A percentile compares a stretch with the other conserved stretches of the same genome.
Evolutionary conservation across 1,139 yeast genomes (phyloP).

Genomic region (Yamadazyma membranifaciens): DNA sequence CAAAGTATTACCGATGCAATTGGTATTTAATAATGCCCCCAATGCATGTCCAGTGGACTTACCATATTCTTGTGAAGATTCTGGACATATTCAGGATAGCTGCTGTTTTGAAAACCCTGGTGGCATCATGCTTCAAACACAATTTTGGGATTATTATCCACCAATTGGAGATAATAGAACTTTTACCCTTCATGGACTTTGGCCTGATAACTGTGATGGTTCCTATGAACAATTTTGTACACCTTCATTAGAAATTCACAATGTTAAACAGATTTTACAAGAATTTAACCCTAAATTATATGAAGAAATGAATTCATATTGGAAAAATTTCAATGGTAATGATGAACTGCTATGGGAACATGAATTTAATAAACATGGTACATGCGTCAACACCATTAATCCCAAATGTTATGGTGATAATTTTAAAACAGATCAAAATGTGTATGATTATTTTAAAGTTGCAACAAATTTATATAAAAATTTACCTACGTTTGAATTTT

Average conservation of each 20-base stretch:
- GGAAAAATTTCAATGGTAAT: conserved; percentile 77
- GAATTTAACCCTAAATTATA: conserved; percentile 54
- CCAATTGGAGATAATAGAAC: conserved; percentile 77
- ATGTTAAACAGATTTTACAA: conserved; percentile 53
- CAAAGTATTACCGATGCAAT: conserved; percentile 1
- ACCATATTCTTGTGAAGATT: conserved; percentile 63
- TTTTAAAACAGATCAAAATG: conserved; percentile 43
- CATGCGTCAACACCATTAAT: conserved; percentile 79
- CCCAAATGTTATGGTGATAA: conserved; percentile 58
- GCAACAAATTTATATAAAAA: conserved; percentile 62
- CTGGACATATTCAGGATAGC: conserved; percentile 39
- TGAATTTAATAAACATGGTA: conserved; percentile 94
- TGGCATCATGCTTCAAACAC: conserved; percentile 81
- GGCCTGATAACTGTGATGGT: conserved; percentile 50
- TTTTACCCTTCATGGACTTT: conserved; percentile 65
- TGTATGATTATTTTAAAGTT: conserved; percentile 73
- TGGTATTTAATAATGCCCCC: background rate
- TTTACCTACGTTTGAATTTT: conserved; percentile 71
- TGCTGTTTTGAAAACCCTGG: conserved; percentile 86
- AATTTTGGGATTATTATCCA: conserved; percentile 92
- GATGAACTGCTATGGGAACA: conserved; percentile 87
- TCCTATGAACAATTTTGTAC: conserved; percentile 64
- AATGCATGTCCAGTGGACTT: conserved; percentile 57
- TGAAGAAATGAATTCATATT: conserved; percentile 54
- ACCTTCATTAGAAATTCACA: conserved; percentile 48